Evolutionary conservation across 331 rosid species (phyloP), one percentile per base, ranked within the genome.

Genomic region (Cydonia oblonga): DNA sequence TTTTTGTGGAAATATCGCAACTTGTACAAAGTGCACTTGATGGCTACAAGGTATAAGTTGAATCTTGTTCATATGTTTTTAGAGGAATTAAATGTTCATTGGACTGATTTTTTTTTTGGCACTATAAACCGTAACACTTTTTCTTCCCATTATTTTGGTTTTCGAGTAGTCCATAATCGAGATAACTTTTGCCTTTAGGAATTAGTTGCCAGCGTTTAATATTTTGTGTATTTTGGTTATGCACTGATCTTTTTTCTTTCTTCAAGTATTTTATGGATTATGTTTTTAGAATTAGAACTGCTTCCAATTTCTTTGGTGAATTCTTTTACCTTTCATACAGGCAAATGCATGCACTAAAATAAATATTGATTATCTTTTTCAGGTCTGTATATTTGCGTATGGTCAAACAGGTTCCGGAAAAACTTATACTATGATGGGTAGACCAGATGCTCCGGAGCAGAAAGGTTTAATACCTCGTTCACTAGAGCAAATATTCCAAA

Each of bases 311-410:
- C 57, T 28, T 28, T 28, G 4, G 24, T 44, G 7, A 54, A 42
- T 52, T 57, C 35, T 29, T 73, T 40, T 75, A 49, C 66, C 28
- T 28, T 46, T 56, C 44, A 23, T 42, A 14, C 15, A 5, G 38
- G 14, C 51, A 65, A 11, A 5, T 3, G 15, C 12, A 44, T 32
- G 35, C 14, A 23, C 28, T 61, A 16, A 46, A 33, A 66, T 20
- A 13, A 60, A 64, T 22, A 35, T 24, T 68, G 42, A 5, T 18
- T 69, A 38, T 58, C 75, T 79, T 73, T 80, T 83, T 75, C 71
- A 95, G 99, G 99, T 95, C 18, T 95, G 99, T 80, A 93, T 93
- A 69, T 93, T 93, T 86, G 98, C 98, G 23, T 93, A 93, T 24
- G 98, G 98, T 44, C 98, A 93, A 68, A 91, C 98, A 0, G 97